These are phyloP conservation scores for Magnolia sinica DNA, from an alignment of 164 flowering plant species.

Conservation along the genomic window DNA sequence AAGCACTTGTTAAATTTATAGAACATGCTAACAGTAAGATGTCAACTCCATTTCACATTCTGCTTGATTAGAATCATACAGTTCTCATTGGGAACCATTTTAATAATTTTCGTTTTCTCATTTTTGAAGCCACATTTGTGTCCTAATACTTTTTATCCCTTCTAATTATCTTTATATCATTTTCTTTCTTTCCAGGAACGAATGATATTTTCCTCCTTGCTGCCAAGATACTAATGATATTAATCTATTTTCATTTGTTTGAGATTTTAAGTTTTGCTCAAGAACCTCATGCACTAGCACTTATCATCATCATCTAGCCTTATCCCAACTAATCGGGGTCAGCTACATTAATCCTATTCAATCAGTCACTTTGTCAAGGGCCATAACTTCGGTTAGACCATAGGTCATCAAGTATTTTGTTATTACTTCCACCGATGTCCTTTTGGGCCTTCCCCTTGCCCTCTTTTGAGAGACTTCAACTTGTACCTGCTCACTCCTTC, in stretches of 20 bases:
- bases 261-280: neutral
- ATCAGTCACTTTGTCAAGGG: too few species aligned
- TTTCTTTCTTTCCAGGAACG: slow-evolving; percentile 53
- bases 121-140: neutral
- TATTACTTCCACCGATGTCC: too few species aligned
- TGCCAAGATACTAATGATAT: slow-evolving; percentile 66
- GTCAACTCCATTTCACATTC: slow-evolving; percentile 1
- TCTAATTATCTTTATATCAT: slow-evolving; percentile 5
- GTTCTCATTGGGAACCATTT: neutral
- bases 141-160: neutral
- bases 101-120: neutral
- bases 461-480: too few species aligned
- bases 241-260: slow-evolving; percentile 1
- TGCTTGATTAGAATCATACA: neutral
- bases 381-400: too few species aligned
- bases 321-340: too few species aligned
- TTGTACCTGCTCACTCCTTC: too few species aligned
- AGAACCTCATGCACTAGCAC: neutral
- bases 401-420: too few species aligned
- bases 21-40: slow-evolving; percentile 81
- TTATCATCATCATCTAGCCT: too few species aligned
- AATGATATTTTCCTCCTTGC: slow-evolving; percentile 94
- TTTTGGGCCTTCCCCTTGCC: too few species aligned
- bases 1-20: slow-evolving; percentile 65
- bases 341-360: too few species aligned